A percentile compares a stretch with the other conserved stretches of the same genome.
These are phyloP conservation scores for Coniochaeta sp. DNA, from an alignment of 2,329 filamentous ascomycete genomes.

Conservation along the genomic window DNA sequence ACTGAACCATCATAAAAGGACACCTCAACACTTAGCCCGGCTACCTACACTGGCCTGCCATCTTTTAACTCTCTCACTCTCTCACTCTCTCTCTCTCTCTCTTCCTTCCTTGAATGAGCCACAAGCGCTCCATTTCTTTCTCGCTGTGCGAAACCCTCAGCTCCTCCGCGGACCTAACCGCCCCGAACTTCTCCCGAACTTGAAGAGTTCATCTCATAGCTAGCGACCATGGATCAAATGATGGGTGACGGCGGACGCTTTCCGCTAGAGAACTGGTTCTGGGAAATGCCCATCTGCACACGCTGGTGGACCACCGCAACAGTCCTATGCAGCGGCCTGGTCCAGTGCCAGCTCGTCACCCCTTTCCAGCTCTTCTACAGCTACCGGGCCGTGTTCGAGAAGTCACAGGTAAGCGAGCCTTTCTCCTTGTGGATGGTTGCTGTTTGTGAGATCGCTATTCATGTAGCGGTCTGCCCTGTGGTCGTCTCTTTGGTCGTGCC, in stretches of 20 bases:
- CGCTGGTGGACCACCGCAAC: constrained; percentile 96
- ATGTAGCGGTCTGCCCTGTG: not conserved
- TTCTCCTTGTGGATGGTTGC: not conserved
- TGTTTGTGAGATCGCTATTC: not conserved
- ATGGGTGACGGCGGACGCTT: constrained; percentile 51
- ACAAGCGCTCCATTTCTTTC: not conserved
- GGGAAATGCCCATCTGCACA: constrained; percentile 95
- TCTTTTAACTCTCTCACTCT: not conserved
- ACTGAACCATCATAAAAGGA: constrained; percentile 5
- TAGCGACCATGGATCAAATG: constrained; percentile 45
- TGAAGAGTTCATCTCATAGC: not conserved
- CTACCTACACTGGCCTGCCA: not conserved
- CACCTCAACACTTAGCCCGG: constrained; percentile 4
- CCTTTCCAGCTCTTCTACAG: constrained; percentile 98
- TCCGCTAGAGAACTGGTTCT: constrained; percentile 96
- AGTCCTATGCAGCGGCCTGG: constrained; percentile 76
- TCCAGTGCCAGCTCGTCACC: constrained; percentile 88
- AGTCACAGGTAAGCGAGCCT: constrained; percentile 65
- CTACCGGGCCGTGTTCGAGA: constrained; percentile 82
- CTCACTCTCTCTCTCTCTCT: not conserved
- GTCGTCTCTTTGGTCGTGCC: no score
- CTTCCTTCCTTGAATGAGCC: not conserved
- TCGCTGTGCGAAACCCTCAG: not conserved
- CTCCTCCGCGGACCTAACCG: constrained; percentile 1
- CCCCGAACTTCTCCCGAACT: not conserved